These are phyloP conservation scores for Schizonepeta tenuifolia DNA, from an alignment of 257 asterid genomes.

Conservation along the genomic window DNA sequence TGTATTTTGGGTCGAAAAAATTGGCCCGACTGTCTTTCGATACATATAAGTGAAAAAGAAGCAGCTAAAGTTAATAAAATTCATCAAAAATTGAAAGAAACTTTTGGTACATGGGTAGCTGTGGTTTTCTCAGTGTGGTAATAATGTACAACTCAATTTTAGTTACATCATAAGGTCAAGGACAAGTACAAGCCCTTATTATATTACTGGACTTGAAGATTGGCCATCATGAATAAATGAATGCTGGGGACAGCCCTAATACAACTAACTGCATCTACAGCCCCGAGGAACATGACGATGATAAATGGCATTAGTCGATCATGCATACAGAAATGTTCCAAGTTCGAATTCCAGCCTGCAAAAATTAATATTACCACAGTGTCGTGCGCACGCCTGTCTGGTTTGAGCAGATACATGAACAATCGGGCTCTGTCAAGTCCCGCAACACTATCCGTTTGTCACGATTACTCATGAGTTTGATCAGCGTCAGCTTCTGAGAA, in stretches of 20 bases:
- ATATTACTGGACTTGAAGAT: background rate
- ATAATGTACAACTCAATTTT: constrained; percentile 40
- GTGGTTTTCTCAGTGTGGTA: constrained; percentile 20
- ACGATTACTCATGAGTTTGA: constrained; percentile 86
- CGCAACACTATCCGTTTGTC: constrained; percentile 72
- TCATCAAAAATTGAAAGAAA: background rate
- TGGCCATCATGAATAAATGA: constrained; percentile 18
- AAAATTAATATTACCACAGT: constrained; percentile 37
- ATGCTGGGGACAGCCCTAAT: constrained; percentile 4
- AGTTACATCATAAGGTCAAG: constrained; percentile 20
- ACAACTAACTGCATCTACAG: background rate
- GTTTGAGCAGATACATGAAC: constrained; percentile 91
- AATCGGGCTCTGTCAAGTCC: constrained; percentile 68
- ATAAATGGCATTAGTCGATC: background rate
- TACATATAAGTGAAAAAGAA: background rate
- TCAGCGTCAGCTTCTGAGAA: constrained; percentile 72
- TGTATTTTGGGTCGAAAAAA: no score
- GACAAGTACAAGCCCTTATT: constrained; percentile 26
- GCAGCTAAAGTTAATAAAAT: background rate
- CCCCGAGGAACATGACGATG: background rate
- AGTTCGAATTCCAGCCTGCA: constrained; percentile 22
- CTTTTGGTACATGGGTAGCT: constrained; percentile 13
- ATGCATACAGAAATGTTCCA: constrained; percentile 16
- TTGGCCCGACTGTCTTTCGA: no score
- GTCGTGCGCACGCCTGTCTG: constrained; percentile 60